Percentiles rank a stretch among this genome's conserved stretches.
phyloP scores from a whole-genome alignment of 1,284 basidiomycete genomes.

The Fomes fomentarius region DNA sequence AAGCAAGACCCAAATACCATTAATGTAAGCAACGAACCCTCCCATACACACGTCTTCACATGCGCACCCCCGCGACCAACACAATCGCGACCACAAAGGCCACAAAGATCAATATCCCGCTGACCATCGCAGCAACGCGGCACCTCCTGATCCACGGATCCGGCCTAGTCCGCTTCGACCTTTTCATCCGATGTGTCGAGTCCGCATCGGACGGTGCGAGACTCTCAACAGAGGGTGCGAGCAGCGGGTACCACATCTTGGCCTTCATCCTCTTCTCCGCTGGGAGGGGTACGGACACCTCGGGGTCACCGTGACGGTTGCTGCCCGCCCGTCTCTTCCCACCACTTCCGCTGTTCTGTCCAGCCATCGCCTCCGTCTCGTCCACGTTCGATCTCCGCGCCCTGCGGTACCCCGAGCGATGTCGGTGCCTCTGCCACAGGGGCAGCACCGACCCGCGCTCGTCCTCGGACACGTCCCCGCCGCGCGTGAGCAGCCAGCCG shows the following conservation, averaged over 20 bases:
- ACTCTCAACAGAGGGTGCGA: constrained; percentile 29
- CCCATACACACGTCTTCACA: too few relatives aligned
- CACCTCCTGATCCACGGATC: constrained; percentile 51
- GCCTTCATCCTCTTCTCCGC: constrained; percentile 15
- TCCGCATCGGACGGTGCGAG: constrained; percentile 25
- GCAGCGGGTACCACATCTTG: constrained; percentile 27
- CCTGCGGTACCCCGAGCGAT: constrained; percentile 10
- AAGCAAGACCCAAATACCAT: background rate
- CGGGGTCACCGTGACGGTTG: background rate
- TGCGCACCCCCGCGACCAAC: constrained; percentile 29
- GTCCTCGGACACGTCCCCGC: constrained; percentile 26
- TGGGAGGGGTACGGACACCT: background rate
- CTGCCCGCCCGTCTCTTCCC: background rate
- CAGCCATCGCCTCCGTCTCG: background rate
- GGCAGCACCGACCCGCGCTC: constrained; percentile 34
- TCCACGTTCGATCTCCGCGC: background rate
- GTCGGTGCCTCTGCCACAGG: constrained; percentile 36
- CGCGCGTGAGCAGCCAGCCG: constrained; percentile 63
- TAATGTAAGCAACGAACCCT: too few relatives aligned
- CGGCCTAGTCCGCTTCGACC: constrained; percentile 12
- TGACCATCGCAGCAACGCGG: constrained; percentile 46
- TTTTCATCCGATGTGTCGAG: constrained; percentile 24
- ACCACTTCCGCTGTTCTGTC: background rate
- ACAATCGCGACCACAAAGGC: constrained; percentile 44
- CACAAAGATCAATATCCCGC: constrained; percentile 41